Base-by-base conservation (phyloP, 2,329 filamentous ascomycete species). In the Apiospora arundinis region DNA sequence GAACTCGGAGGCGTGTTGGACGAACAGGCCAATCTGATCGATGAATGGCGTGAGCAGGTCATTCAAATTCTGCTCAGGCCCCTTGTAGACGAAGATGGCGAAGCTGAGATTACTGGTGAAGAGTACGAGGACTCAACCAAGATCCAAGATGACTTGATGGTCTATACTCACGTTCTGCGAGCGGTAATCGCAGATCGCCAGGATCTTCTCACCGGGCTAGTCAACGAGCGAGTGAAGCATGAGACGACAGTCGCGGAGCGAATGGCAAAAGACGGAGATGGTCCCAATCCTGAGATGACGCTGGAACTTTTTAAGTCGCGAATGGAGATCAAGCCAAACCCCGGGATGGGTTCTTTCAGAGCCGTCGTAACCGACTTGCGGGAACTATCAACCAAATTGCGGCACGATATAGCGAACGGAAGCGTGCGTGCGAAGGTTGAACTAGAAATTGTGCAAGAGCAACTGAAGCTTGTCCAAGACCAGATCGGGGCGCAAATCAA, bases 71-170 rank as follows among this genome's bases (percentile, higher is more conserved):
- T 98, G 12, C 83, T 93, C 14, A 88, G 91, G 72, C 90, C 93
- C 0, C 86, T 98, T 1, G 90, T 98, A 23, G 96, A 98, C 75
- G 91, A 96, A 77, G 94, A 97, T 52, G 90, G 90, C 0, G 85
- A 85, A 21, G 82, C 88, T 12, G 94, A 97, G 71, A 88, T 91
- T 2, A 95, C 94, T 14, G 96, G 96, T 32, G 92, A 98, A 72
- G 96, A 98, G 79, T 96, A 97, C 74, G 93, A 94, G 75, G 90
- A 93, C 44, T 97, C 95, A 0, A 94, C 95, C 0, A 93, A 93
- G 79, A 88, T 92, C 65, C 95, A 98, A 81, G 95, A 98, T 73
- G 91, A 97, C 78, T 89, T 98, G 56, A 93, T 95, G 81, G 93
- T 93, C 8, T 97, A 97, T 77, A 92, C 97, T 71, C 91, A 95